Percentiles rank a stretch among this genome's conserved stretches.
These are phyloP conservation scores for Psidium guajava DNA, from an alignment of 345 rosid genomes.

Conservation along the genomic window DNA sequence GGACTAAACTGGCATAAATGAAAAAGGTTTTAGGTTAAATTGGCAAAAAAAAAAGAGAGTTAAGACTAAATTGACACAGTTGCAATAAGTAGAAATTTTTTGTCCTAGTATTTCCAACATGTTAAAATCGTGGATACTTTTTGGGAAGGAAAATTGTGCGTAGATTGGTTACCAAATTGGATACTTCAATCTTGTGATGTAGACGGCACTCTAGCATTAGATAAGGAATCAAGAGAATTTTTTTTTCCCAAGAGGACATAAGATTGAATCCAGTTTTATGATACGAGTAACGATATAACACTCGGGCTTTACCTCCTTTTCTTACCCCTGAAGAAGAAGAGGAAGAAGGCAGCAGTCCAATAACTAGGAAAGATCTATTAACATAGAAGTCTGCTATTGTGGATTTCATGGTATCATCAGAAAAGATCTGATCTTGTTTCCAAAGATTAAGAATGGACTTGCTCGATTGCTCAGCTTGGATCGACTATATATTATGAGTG, in stretches of 20 bases:
- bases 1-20: too few species aligned
- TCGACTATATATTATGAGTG: neutral
- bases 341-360: neutral
- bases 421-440: neutral
- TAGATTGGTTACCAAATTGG: neutral
- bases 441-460: neutral
- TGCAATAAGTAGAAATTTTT: too few species aligned
- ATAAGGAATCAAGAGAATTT: too few species aligned
- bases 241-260: neutral
- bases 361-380: neutral
- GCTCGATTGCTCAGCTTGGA: neutral
- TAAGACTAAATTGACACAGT: too few species aligned
- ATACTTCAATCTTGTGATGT: neutral
- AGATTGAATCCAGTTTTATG: neutral
- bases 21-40: too few species aligned
- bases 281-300: neutral
- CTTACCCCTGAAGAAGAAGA: too few species aligned
- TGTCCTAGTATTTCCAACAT: neutral
- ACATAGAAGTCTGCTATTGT: neutral
- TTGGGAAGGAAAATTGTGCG: neutral
- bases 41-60: too few species aligned
- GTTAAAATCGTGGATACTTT: neutral
- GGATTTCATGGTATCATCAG: neutral
- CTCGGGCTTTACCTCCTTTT: neutral
- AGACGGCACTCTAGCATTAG: neutral